These are phyloP conservation scores for Curvularia hawaiiensis DNA, from an alignment of 2,329 filamentous ascomycete genomes.

Conservation along the genomic window DNA sequence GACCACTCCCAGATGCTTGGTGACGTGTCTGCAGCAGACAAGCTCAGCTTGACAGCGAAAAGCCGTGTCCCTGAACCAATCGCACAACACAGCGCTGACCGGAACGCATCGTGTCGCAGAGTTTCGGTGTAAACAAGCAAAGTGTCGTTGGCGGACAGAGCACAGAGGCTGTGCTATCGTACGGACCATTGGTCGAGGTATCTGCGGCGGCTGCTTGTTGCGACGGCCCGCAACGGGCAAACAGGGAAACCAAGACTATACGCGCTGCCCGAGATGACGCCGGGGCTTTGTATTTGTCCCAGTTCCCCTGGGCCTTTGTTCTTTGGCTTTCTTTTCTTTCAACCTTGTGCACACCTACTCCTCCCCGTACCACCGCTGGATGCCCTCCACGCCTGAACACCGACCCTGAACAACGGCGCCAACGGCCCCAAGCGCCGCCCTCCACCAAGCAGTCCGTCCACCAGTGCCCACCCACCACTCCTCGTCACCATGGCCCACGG, in stretches of 20 bases:
- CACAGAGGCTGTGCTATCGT: slow-evolving; percentile 8
- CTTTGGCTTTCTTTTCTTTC: slow-evolving; percentile 4
- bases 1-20: slow-evolving; percentile 26
- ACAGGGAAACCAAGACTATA: slow-evolving; percentile 22
- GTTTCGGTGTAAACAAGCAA: slow-evolving; percentile 15
- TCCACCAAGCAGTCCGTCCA: no score
- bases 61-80: not conserved
- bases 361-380: slow-evolving; percentile 2
- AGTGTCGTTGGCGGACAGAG: slow-evolving; percentile 14
- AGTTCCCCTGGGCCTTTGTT: not conserved
- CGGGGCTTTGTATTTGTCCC: slow-evolving; percentile 8
- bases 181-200: no score
- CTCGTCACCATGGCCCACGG: slow-evolving; percentile 24
- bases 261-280: slow-evolving; percentile 25
- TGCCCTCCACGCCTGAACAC: slow-evolving; percentile 18
- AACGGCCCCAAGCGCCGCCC: slow-evolving; percentile 6
- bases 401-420: slow-evolving; percentile 13
- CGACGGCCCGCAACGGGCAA: slow-evolving; percentile 21
- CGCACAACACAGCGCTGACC: slow-evolving; percentile 1
- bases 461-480: no score
- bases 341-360: slow-evolving; percentile 1
- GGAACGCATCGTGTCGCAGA: slow-evolving; percentile 2
- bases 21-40: slow-evolving; percentile 28
- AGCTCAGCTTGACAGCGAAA: slow-evolving; percentile 9
- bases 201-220: not conserved